phyloP scores from a whole-genome alignment of 495 filamentous ascomycete genomes.

The Neurospora sp. region DNA sequence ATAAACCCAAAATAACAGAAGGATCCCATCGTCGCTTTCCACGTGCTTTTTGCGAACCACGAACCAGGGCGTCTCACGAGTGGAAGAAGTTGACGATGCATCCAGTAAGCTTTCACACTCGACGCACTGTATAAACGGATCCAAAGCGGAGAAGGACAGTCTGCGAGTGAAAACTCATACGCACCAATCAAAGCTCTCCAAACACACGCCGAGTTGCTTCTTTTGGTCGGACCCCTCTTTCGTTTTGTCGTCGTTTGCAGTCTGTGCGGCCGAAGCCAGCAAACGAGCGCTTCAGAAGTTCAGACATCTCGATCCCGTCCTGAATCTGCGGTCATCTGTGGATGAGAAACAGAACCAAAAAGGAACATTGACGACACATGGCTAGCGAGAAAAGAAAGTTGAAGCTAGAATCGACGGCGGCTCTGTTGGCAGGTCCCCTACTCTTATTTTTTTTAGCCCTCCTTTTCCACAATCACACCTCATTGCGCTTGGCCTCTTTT shows the following conservation, averaged over 20 bases:
- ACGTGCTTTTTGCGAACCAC: not conserved
- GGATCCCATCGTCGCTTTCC: not conserved
- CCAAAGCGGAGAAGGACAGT: not conserved
- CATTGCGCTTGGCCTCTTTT: not conserved
- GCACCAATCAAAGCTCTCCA: not conserved
- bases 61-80: not conserved
- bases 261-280: not conserved
- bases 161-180: not conserved
- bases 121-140: not conserved
- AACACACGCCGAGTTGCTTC: not conserved
- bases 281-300: not conserved
- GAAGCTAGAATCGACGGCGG: not conserved
- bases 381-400: not conserved
- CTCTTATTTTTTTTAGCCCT: not conserved
- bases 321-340: not conserved
- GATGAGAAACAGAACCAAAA: not conserved
- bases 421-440: not conserved
- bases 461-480: not conserved
- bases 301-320: not conserved
- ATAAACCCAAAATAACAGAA: not conserved
- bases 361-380: not conserved
- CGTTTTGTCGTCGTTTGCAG: not conserved
- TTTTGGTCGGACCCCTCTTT: not conserved
- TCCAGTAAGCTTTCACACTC: not conserved
- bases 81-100: not conserved